A percentile compares a stretch with the other conserved stretches of the same genome.
These are phyloP conservation scores for Paxillus involutus DNA, from an alignment of 768 basidiomycete genomes.

Conservation along the genomic window DNA sequence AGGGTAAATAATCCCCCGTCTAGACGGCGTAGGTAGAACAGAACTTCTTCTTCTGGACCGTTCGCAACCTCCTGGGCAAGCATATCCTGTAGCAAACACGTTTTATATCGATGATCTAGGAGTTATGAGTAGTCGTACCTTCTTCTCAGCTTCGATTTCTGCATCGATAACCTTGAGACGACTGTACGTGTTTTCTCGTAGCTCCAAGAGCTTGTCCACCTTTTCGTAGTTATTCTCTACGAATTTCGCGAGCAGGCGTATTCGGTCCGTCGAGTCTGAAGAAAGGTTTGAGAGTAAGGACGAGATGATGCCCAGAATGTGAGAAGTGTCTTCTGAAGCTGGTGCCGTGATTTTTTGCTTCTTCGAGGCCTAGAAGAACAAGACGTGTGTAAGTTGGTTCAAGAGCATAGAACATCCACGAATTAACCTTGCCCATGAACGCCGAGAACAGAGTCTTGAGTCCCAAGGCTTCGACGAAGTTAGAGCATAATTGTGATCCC, in stretches of 20 bases:
- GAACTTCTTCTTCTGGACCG: slow-evolving; percentile 62
- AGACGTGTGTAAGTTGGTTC: slow-evolving; percentile 10
- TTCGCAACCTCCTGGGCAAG: slow-evolving; percentile 56
- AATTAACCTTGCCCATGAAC: slow-evolving; percentile 88
- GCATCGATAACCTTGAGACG: slow-evolving; percentile 61
- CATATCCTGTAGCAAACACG: slow-evolving; percentile 42
- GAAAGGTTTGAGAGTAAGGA: slow-evolving; percentile 86
- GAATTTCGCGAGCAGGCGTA: slow-evolving; percentile 89
- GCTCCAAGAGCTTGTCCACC: slow-evolving; percentile 88
- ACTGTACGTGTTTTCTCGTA: slow-evolving; percentile 67
- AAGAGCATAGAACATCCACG: neutral
- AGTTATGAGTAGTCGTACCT: slow-evolving; percentile 39
- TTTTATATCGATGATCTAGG: neutral
- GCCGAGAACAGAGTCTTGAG: slow-evolving; percentile 88
- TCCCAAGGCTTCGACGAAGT: slow-evolving; percentile 85
- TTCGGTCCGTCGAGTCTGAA: slow-evolving; percentile 78
- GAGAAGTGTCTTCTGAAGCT: slow-evolving; percentile 80
- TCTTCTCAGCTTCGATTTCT: slow-evolving; percentile 69
- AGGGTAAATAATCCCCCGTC: slow-evolving; percentile 87
- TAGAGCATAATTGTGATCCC: slow-evolving; percentile 70
- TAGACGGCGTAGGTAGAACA: slow-evolving; percentile 82
- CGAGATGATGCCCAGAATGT: slow-evolving; percentile 84
- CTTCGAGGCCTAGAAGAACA: slow-evolving; percentile 44
- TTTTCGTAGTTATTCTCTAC: slow-evolving; percentile 94
- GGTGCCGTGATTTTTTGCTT: slow-evolving; percentile 60